A percentile compares a stretch with the other conserved stretches of the same genome.
These are phyloP conservation scores for Stentor roeselii DNA, from an alignment of 73 alveolate species.

Conservation along the genomic window DNA sequence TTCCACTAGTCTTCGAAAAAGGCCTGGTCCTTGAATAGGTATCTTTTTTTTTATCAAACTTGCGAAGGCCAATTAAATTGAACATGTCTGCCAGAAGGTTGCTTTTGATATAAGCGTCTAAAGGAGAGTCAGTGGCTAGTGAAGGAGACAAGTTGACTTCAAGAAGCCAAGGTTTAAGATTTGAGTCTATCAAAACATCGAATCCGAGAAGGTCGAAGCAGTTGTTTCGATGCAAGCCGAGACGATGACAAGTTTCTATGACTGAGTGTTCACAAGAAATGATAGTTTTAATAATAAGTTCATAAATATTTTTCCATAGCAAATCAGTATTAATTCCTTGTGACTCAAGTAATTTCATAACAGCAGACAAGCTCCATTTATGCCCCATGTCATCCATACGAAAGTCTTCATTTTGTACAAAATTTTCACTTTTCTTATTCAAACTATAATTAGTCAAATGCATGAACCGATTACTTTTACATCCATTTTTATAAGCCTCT, in stretches of 20 bases:
- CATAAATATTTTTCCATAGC: slow-evolving; percentile 83
- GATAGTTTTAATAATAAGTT: slow-evolving; percentile 70
- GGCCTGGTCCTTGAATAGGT: slow-evolving; percentile 44
- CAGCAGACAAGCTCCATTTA: slow-evolving; percentile 80
- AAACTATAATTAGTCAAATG: slow-evolving; percentile 62
- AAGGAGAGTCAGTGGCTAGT: slow-evolving; percentile 75
- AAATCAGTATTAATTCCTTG: slow-evolving; percentile 61
- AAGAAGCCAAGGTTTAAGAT: slow-evolving; percentile 83
- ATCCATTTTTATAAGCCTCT: slow-evolving; percentile 56
- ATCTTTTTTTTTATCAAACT: slow-evolving; percentile 62
- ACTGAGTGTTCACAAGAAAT: slow-evolving; percentile 65
- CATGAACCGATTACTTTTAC: slow-evolving; percentile 36
- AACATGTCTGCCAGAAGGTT: slow-evolving; percentile 71
- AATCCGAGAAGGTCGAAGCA: slow-evolving; percentile 85
- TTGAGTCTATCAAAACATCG: slow-evolving; percentile 75
- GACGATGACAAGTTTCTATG: slow-evolving; percentile 37
- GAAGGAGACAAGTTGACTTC: slow-evolving; percentile 88
- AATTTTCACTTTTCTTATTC: slow-evolving; percentile 54
- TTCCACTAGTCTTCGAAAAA: slow-evolving; percentile 25
- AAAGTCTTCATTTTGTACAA: slow-evolving; percentile 46
- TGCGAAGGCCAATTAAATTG: slow-evolving; percentile 67
- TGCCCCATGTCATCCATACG: slow-evolving; percentile 64
- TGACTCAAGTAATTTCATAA: slow-evolving; percentile 62
- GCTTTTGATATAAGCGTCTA: slow-evolving; percentile 64
- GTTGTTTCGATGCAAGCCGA: slow-evolving; percentile 52